Base-by-base conservation (phyloP, 768 basidiomycete species). In the Naganishia friedmannii region DNA sequence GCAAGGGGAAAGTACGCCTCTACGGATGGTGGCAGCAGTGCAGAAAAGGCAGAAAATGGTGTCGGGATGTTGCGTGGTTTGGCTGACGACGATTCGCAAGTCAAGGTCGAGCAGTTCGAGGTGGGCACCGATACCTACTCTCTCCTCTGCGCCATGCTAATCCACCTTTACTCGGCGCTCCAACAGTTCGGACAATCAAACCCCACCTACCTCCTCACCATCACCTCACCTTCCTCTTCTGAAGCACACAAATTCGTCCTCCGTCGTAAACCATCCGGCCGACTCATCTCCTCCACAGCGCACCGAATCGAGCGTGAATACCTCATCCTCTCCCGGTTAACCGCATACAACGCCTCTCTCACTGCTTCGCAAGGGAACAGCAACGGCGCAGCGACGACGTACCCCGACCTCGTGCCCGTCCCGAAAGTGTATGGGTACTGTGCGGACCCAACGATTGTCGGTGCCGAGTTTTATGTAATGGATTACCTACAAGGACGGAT, bases 241-340 rank as follows among this genome's bases (percentile, higher is more conserved):
- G 5, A n/a, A 37, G 28, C 31, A 31, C 57, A 65, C 66, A 56
- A 69, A 70, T 48, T 88, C 74, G 95, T 98, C 19, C 83, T 98
- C 68, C 90, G 95, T 23, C 93, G 96, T 82, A 95, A 96, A 78
- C 95, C 95, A 28, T 87, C 89, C 0, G 95, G 95, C 0, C 84
- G 88, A 48, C 86, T 98, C 10, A 83, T 99, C 29, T 93, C 92
- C 4, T 84, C 87, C 60, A 99, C 93, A 2, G 95, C 95, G 1
- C 95, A 99, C 80, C 90, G 93, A 80, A 87, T 99, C 46, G 95
- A 97, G 78, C 88, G 96, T 56, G 95, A 99, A 83, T 96, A 89
- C 81, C 85, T 84, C 31, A 87, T 95, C 75, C 84, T 98, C 17
- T 82, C 83, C 39, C 90, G 93, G 6, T 83, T 99, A 26, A 88